These are phyloP conservation scores for Cichorium intybus DNA, from an alignment of 140 eudicot genomes.

Conservation along the genomic window DNA sequence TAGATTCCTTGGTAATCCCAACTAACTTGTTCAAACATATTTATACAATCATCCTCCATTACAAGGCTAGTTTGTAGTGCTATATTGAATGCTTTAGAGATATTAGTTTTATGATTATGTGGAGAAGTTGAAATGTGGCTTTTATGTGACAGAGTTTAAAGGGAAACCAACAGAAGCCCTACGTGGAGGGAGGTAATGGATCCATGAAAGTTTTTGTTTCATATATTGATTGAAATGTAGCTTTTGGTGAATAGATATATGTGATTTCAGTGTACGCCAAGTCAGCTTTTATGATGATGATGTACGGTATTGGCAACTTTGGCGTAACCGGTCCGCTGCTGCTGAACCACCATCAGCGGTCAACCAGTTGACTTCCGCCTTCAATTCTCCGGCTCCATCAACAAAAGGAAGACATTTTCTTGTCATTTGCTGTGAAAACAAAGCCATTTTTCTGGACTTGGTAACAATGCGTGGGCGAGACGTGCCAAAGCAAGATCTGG, in stretches of 20 bases:
- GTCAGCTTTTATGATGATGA: conserved; percentile 98
- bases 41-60: neutral
- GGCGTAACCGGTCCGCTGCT: conserved; percentile 94
- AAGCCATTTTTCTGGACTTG: conserved; percentile 89
- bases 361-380: conserved; percentile 67
- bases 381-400: conserved; percentile 80
- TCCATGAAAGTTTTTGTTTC: conserved; percentile 2
- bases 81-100: no score
- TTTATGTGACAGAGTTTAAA: conserved; percentile 53
- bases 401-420: conserved; percentile 97
- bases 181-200: conserved; percentile 89
- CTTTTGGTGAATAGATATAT: neutral
- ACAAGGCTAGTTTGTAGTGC: neutral
- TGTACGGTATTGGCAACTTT: conserved; percentile 93
- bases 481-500: conserved; percentile 95
- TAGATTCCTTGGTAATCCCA: neutral
- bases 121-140: conserved; percentile 5
- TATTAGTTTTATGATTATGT: conserved; percentile 14
- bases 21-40: conserved; percentile 5
- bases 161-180: conserved; percentile 98
- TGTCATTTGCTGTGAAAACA: conserved; percentile 95
- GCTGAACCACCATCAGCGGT: conserved; percentile 97
- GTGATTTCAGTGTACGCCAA: conserved; percentile 85
- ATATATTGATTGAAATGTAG: neutral
- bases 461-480: conserved; percentile 99